phyloP scores from a whole-genome alignment of 352 stramenopile species.

The Globisporangium takayamanum region DNA sequence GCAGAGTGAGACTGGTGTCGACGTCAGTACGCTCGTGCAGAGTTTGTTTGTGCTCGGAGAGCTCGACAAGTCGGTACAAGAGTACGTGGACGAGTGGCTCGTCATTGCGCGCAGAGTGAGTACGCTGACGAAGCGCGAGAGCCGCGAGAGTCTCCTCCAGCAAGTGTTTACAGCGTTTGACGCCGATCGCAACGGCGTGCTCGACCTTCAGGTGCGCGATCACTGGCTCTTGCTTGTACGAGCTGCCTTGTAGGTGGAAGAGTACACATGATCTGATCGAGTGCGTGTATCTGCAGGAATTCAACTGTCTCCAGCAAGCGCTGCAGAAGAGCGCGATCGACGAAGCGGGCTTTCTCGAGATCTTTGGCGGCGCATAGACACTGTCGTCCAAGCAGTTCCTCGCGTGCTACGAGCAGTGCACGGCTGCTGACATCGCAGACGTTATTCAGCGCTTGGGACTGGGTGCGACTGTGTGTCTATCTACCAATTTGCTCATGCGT shows the following conservation, averaged over 20 bases:
- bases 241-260: too few relatives aligned
- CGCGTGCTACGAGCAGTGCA: constrained; percentile 30
- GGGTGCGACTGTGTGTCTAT: constrained; percentile 34
- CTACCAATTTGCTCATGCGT: background rate
- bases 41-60: constrained; percentile 30
- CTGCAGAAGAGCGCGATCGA: constrained; percentile 32
- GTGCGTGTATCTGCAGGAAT: constrained; percentile 21
- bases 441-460: constrained; percentile 31
- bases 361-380: constrained; percentile 23
- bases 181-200: constrained; percentile 27
- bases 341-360: constrained; percentile 25
- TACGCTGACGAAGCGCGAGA: constrained; percentile 33
- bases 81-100: constrained; percentile 24
- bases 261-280: too few relatives aligned
- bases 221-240: background rate
- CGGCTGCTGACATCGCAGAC: constrained; percentile 24
- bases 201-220: constrained; percentile 28
- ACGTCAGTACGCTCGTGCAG: constrained; percentile 18
- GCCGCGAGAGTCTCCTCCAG: constrained; percentile 27
- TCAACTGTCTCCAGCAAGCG: constrained; percentile 56
- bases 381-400: constrained; percentile 32
- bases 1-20: constrained; percentile 13
- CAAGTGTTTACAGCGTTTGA: constrained; percentile 44
- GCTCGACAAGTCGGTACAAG: constrained; percentile 28
- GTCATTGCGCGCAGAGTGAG: constrained; percentile 13